Base-by-base conservation (phyloP, 331 rosid species). In the Cydonia oblonga region DNA sequence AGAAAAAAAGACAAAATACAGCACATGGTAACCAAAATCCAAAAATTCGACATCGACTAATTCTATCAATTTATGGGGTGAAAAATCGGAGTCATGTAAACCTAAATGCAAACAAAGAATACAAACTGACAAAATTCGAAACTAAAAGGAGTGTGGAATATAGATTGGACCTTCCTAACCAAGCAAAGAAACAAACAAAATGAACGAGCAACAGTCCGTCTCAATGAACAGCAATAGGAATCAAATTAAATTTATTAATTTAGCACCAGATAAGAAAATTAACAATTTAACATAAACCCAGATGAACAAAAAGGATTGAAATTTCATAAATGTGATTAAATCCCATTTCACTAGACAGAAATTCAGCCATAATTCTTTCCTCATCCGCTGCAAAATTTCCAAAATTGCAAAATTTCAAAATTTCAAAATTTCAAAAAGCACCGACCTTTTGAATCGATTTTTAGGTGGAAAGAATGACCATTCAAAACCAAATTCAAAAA, bases 121-220 rank as follows among this genome's bases (percentile, higher is more conserved):
- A 63, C 66, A 79, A 79, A 70, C 81, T 64, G 86, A 84, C 80
- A 78, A 83, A 78, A 22, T 65, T 61, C 74, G 25, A 65, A 28
- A 57, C 56, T 42, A 64, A 51, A 51, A 75, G 61, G 15, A 49
- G 9, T 67, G 59, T n/a, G 76, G 70, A 54, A 70, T 68, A 64
- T 64, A 56, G 52, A 75, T 78, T 71, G 64, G 63, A 74, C 70
- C 66, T 75, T 80, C 71, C 68, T 65, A 78, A 81, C 19, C 78
- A 77, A 68, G 25, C 67, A 59, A 64, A 65, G 5, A 35, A 72
- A 71, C 68, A 71, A 59, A 59, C 75, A 71, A 72, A 72, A 12
- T 72, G 46, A 72, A 26, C 19, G 54, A 51, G 70, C 14, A 56
- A 64, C 57, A 69, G 20, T 49, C 44, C 10, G 66, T 69, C 56